Conservation (phyloP, 2,329 filamentous ascomycete species). For the Nothophoma quercina region DNA sequence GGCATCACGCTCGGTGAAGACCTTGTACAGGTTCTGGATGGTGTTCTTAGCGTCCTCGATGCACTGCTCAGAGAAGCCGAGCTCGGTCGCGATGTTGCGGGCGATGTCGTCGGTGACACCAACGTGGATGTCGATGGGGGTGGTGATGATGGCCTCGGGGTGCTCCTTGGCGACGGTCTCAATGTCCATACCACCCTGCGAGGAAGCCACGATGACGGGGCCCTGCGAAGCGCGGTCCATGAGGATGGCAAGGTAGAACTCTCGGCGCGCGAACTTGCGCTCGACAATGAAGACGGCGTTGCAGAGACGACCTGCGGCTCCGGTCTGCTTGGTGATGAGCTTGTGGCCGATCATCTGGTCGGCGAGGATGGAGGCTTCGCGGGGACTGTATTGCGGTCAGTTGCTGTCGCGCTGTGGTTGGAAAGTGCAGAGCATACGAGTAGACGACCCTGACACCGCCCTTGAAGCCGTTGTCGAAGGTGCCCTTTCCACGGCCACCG, state of each 20-base stretch:
- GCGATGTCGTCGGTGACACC: slow-evolving; percentile 97
- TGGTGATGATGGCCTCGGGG: slow-evolving; percentile 94
- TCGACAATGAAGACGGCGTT: slow-evolving; percentile 99
- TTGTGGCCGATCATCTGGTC: slow-evolving; percentile 99
- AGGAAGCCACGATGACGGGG: slow-evolving; percentile 96
- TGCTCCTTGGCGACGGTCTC: slow-evolving; percentile 98
- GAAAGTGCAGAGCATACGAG: slow-evolving; percentile 65
- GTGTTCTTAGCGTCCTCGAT: slow-evolving; percentile 93
- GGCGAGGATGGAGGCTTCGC: slow-evolving; percentile 95
- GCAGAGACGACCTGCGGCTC: slow-evolving; percentile 90
- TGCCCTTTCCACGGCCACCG: slow-evolving; percentile 96
- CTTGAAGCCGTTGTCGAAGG: slow-evolving; percentile 98
- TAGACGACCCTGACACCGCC: slow-evolving; percentile 98
- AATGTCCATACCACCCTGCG: slow-evolving; percentile 99
- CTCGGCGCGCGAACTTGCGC: slow-evolving; percentile 98
- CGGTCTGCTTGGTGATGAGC: slow-evolving; percentile 99
- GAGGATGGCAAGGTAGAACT: slow-evolving; percentile 98
- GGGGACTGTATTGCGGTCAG: slow-evolving; percentile 63
- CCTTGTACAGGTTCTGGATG: slow-evolving; percentile 98
- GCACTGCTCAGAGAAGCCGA: slow-evolving; percentile 98
- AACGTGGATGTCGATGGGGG: slow-evolving; percentile 88
- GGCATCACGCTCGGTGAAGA: slow-evolving; percentile 97
- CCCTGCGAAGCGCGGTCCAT: slow-evolving; percentile 94
- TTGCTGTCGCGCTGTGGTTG: slow-evolving; percentile 11
- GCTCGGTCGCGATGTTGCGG: slow-evolving; percentile 83